Base-by-base conservation (phyloP, 345 rosid genomes). In the Hypericum perforatum region DNA sequence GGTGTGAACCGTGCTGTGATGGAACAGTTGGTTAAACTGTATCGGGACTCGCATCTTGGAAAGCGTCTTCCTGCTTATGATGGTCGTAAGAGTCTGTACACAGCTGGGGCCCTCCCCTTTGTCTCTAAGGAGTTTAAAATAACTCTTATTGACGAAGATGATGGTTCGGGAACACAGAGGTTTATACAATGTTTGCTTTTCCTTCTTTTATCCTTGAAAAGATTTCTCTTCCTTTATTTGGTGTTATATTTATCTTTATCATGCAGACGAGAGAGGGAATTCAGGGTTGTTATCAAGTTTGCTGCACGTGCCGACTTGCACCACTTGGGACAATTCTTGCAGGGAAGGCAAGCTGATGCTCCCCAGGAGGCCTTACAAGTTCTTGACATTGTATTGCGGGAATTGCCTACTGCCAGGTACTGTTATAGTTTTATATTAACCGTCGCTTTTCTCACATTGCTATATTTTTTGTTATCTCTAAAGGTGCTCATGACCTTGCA, bases 291-390 rank as follows among this genome's bases (percentile, higher is more conserved):
- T 16, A 84, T 86, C 37, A 90, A 82, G 62, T 72, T 86, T 41
- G 97, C 79, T 59, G 90, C 95, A 41, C 90, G 97, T 6, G 94
- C 97, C 44, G 97, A 90, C 58, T 74, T 90, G 43, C 95, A 90
- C 60, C 95, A 84, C 63, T 53, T 86, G 52, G 94, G 88, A 11
- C 83, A 80, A 52, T 90, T 90, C 64, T 67, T 90, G 70, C 83
- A 78, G 57, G 97, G 97, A 45, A 78, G 62, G 72, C 95, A 84
- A 71, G 81, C 95, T 36, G 97, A 86, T 73, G 95, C 97, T 5
- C 95, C 97, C 3, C 95, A 90, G 68, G 97, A 84, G 73, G 97
- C 90, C n/a, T 83, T 90, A 49, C 97, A 90, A 69, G 95, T 90
- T 71, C 97, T 90, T 48, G 97, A 90, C 70, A 90, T 86, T 74